Base-by-base conservation (phyloP, 805 yeast genomes). In the Lipomyces oligophaga region DNA sequence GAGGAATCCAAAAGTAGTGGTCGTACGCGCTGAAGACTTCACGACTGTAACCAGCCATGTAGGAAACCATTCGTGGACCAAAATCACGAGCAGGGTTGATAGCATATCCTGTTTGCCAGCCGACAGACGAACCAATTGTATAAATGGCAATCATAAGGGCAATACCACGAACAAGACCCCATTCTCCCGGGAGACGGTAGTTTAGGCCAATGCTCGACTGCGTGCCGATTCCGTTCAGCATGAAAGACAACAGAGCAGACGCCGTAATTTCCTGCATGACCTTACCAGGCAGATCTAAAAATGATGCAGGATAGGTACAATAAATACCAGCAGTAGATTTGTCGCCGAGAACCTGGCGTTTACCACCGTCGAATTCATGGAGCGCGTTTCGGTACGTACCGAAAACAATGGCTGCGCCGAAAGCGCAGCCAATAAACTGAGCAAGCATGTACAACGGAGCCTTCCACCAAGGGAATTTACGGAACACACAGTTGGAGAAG, bases 31-130 rank as follows among this genome's bases (percentile, higher is more conserved):
- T 58, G 34, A 43, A 53, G 55, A 60, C 64, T 30, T 62, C 70
- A 25, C 60, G 59, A 33, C 73, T 70, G 51, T 74, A 73, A 25
- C 81, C 81, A 30, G 73, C 66, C 42, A 74, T 63, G 32, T 67
- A 65, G 16, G 77, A 62, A 28, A 77, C 77, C 33, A 76, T 58
- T 55, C 81, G 64, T 46, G 81, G 80, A 18, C 75, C 78, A 41
- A 76, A 65, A 62, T 76, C 81, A 63, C 81, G 72, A 26, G 79
- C 79, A 46, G 71, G 63, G 62, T 76, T 76, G 58, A 76, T 62
- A 33, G 79, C 80, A 55, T 73, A 73, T 16, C 78, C 79, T n/a
- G 80, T 76, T 58, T 73, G 73, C 60, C 66, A 73, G 38, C 78
- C 76, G 52, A 71, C 65, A 8, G 75, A 61, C n/a, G 74, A 66